A percentile compares a stretch with the other conserved stretches of the same genome.
Conservation (phyloP, 305 asterid genomes). For the Solanum hybrid region DNA sequence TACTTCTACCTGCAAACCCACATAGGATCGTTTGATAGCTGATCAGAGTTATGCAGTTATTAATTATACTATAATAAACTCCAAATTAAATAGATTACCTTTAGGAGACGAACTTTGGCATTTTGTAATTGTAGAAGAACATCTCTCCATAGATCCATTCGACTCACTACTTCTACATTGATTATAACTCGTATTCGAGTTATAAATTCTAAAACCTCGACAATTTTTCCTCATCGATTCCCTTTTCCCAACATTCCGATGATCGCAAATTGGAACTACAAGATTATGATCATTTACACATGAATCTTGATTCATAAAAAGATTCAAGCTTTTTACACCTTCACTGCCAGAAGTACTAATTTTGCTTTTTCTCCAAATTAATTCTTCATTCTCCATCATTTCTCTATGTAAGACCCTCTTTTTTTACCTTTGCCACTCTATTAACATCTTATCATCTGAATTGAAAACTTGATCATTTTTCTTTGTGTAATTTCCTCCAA, state of each 20-base stretch:
- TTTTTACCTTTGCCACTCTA: slow-evolving; percentile 30
- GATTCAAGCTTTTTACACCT: background rate
- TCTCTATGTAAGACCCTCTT: slow-evolving; percentile 31
- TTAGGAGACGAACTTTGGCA: background rate
- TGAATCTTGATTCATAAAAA: background rate
- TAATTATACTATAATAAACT: too few species aligned
- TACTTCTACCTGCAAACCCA: slow-evolving; percentile 27
- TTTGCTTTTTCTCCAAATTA: background rate
- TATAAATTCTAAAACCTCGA: background rate
- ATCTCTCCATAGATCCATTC: background rate
- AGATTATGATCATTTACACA: background rate
- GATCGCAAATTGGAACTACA: background rate
- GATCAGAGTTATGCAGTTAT: background rate
- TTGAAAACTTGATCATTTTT: background rate
- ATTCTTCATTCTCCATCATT: slow-evolving; percentile 24
- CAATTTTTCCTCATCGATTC: background rate
- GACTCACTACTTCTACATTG: background rate
- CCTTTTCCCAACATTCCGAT: background rate
- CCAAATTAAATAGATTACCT: background rate
- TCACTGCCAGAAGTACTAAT: background rate
- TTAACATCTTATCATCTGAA: slow-evolving; percentile 16
- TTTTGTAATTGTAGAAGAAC: background rate
- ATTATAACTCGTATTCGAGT: background rate
- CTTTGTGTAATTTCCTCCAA: slow-evolving; percentile 48
- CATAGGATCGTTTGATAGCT: background rate